A percentile compares a stretch with the other conserved stretches of the same genome.
phyloP scores from a whole-genome alignment of 148 eudicot genomes.

The Chenopodium quinoa region DNA sequence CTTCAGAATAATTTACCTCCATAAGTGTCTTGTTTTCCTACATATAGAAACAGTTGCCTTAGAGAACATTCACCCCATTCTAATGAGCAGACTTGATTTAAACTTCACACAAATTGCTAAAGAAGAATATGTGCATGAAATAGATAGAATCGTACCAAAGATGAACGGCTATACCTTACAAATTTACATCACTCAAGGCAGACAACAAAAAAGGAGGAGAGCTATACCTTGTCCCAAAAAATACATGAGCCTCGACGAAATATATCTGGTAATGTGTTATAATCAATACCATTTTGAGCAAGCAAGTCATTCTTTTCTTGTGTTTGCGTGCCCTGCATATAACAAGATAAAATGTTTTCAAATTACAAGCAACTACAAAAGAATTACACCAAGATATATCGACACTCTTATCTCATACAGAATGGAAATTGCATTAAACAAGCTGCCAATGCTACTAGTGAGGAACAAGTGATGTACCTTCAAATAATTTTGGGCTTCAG shows the following conservation, averaged over 20 bases:
- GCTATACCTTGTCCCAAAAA: constrained; percentile 46
- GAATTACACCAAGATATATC: not conserved
- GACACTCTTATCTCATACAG: not conserved
- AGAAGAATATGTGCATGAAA: not conserved
- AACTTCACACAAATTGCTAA: not conserved
- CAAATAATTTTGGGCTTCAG: constrained; percentile 57
- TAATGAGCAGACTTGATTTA: not conserved
- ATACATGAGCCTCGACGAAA: constrained; percentile 73
- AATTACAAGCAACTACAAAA: not conserved
- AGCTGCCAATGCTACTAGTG: not conserved
- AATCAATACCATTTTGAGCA: constrained; percentile 42
- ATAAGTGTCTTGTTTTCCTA: constrained; percentile 29
- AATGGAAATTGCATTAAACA: not conserved
- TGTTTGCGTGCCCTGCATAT: constrained; percentile 65
- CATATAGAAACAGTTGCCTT: constrained; percentile 4
- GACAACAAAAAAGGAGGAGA: not conserved
- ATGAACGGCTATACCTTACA: not conserved
- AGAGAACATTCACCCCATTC: not conserved
- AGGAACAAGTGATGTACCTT: constrained; percentile 45
- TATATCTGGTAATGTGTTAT: constrained; percentile 50
- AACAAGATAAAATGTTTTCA: not conserved
- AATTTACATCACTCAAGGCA: not conserved
- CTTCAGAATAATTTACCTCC: not conserved
- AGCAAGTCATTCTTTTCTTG: constrained; percentile 67
- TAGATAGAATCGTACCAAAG: not conserved